Evolutionary conservation across 2,329 filamentous ascomycete genomes (phyloP).

Genomic region (Drechmeria coniospora): DNA sequence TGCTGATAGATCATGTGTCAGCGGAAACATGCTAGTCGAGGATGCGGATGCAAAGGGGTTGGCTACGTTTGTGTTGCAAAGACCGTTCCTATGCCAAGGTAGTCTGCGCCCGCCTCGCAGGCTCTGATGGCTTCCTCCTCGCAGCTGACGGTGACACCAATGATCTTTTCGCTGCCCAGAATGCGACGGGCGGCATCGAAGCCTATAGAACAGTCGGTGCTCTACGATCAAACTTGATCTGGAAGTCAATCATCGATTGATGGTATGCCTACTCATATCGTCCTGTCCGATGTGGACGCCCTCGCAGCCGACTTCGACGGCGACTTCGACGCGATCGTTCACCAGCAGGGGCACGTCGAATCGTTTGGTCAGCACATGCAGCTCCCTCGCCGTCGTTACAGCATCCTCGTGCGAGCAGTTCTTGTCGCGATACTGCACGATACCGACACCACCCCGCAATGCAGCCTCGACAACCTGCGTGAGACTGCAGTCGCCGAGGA

Average conservation of each 20-base stretch:
- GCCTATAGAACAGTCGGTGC: not conserved
- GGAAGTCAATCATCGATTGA: too few relatives aligned
- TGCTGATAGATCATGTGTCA: slow-evolving; percentile 41
- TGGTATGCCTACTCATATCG: slow-evolving; percentile 70
- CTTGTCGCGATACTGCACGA: slow-evolving; percentile 90
- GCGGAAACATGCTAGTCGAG: not conserved
- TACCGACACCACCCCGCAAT: slow-evolving; percentile 62
- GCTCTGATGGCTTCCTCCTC: slow-evolving; percentile 58
- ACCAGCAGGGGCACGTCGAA: slow-evolving; percentile 69
- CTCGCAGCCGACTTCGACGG: slow-evolving; percentile 70
- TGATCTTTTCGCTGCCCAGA: slow-evolving; percentile 63
- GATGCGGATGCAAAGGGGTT: slow-evolving; percentile 1
- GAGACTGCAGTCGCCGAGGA: slow-evolving; percentile 59
- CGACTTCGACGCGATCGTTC: slow-evolving; percentile 87
- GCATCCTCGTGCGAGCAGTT: slow-evolving; percentile 56
- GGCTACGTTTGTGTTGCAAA: slow-evolving; percentile 68
- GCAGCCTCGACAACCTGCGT: slow-evolving; percentile 60
- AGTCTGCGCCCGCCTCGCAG: slow-evolving; percentile 65
- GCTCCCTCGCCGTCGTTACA: slow-evolving; percentile 50
- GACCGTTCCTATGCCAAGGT: slow-evolving; percentile 80
- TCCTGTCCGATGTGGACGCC: slow-evolving; percentile 93
- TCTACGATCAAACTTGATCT: not conserved
- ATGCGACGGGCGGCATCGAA: slow-evolving; percentile 43
- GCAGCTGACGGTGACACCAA: slow-evolving; percentile 75
- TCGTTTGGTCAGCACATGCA: slow-evolving; percentile 55